These are phyloP conservation scores for Lithocarpus polystachyus DNA, from an alignment of 306 rosid genomes.

Conservation along the genomic window DNA sequence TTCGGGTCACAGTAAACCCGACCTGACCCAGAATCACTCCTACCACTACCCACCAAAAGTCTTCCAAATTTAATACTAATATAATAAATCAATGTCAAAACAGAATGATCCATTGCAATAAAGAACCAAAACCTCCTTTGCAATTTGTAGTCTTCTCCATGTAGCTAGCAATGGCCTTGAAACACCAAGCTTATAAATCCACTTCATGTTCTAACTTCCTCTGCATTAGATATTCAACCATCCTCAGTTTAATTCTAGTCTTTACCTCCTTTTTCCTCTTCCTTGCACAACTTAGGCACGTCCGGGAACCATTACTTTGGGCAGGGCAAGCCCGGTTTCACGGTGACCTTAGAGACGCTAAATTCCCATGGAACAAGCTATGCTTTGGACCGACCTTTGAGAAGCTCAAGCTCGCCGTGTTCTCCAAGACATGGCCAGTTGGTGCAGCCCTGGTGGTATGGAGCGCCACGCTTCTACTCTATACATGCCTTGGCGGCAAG, in stretches of 20 bases:
- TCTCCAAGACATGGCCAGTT: slow-evolving; percentile 34
- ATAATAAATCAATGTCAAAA: too few species aligned
- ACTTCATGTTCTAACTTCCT: slow-evolving; percentile 7
- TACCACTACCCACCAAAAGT: neutral
- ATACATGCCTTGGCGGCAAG: slow-evolving; percentile 24
- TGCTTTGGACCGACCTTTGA: slow-evolving; percentile 22
- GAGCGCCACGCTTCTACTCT: slow-evolving; percentile 37
- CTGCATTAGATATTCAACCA: neutral
- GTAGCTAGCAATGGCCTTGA: slow-evolving; percentile 8
- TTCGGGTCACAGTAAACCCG: too few species aligned
- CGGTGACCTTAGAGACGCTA: slow-evolving; percentile 30
- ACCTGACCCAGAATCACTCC: too few species aligned
- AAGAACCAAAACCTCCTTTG: too few species aligned
- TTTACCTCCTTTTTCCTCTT: slow-evolving; percentile 12
- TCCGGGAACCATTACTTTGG: neutral
- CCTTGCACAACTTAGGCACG: slow-evolving; percentile 7
- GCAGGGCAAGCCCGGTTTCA: slow-evolving; percentile 1
- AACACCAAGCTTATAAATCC: slow-evolving; percentile 10
- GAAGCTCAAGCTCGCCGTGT: slow-evolving; percentile 32
- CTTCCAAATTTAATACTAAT: neutral
- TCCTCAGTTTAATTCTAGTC: slow-evolving; percentile 8
- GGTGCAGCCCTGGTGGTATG: slow-evolving; percentile 26
- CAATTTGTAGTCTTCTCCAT: too few species aligned
- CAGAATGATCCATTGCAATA: too few species aligned
- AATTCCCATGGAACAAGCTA: slow-evolving; percentile 31